Base-by-base conservation (phyloP, 2,329 filamentous ascomycete genomes). In the Aspergillus aculeatinus region DNA sequence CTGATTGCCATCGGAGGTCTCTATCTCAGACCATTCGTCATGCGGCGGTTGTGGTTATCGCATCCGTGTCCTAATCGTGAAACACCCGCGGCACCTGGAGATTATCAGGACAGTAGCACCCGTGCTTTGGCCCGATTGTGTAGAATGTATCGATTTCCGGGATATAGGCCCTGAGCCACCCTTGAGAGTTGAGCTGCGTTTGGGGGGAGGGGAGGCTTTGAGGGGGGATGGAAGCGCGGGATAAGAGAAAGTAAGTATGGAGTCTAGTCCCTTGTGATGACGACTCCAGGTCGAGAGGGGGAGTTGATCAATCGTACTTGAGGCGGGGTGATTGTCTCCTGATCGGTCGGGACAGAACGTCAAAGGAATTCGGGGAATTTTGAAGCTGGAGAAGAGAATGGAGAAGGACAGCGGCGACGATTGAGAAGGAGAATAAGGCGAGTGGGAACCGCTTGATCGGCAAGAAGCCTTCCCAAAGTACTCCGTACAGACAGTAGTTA, bases 21-120 rank as follows among this genome's bases (percentile, higher is more conserved):
- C 67, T 70, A 73, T 60, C 61, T 67, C 65, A 72, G 67, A 68
- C 67, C 74, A 75, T 74, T 70, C 74, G 73, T 72, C 68, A 75
- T 75, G 62, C 67, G 72, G 67, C 44, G 52, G 58, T 57, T 57
- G 61, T 62, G 49, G 52, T 60, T 66, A 62, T 67, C 64, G 62
- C 65, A 68, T 67, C 63, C 65, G 63, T 64, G 62, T 66, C 62
- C 65, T 66, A 55, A 35, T 44, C 42, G 29, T 47, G 53, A 47
- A 48, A 47, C 51, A 48, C 29, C 25, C 53, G 48, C 53, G 53
- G 53, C 27, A 25, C 44, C 27, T n/a, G 33, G 21, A 12, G 42
- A 31, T n/a, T 23, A 19, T 44, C 14, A 44, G 16, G 42, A 21
- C 27, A 21, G 33, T 21, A 48, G 42, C 39, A 47, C 42, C 25